Conservation (phyloP, 805 yeast genomes). For the Limtongia smithiae region DNA sequence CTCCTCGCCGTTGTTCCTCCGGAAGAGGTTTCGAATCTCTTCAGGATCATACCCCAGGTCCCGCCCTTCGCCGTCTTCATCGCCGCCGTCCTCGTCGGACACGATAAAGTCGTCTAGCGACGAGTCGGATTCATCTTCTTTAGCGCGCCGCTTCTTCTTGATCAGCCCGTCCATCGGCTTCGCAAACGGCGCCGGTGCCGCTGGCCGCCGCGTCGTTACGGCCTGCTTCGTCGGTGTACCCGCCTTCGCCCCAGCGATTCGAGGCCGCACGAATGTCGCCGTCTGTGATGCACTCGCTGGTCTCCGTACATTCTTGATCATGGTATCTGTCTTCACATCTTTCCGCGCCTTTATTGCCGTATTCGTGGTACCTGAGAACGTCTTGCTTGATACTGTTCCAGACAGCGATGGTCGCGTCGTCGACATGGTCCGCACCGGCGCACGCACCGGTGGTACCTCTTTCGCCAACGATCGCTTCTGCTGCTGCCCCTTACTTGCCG, state of each 20-base stretch:
- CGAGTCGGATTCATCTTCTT: conserved; percentile 29
- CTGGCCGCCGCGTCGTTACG: neutral
- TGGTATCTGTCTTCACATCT: neutral
- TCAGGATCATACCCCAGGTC: conserved; percentile 66
- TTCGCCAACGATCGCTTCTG: too few relatives aligned
- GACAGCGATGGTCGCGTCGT: neutral
- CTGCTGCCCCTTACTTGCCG: too few relatives aligned
- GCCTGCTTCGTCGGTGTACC: neutral
- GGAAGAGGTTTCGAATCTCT: conserved; percentile 86
- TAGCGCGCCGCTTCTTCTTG: conserved; percentile 42
- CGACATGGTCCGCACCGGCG: too few relatives aligned
- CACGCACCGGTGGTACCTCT: too few relatives aligned
- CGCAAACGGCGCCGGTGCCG: conserved; percentile 45
- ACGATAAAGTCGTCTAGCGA: conserved; percentile 55
- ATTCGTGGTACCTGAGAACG: neutral
- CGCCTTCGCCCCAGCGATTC: neutral
- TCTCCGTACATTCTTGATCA: too few relatives aligned
- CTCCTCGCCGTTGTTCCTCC: conserved; percentile 36
- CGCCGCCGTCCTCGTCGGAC: conserved; percentile 48
- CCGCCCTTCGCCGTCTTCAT: conserved; percentile 33
- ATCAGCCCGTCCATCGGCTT: conserved; percentile 43
- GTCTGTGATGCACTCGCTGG: too few relatives aligned
- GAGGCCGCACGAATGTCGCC: too few relatives aligned
- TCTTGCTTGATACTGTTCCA: too few relatives aligned
- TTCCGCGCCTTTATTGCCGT: neutral